Conservation (phyloP, 257 asterid species). For the Buddleja alternifolia region DNA sequence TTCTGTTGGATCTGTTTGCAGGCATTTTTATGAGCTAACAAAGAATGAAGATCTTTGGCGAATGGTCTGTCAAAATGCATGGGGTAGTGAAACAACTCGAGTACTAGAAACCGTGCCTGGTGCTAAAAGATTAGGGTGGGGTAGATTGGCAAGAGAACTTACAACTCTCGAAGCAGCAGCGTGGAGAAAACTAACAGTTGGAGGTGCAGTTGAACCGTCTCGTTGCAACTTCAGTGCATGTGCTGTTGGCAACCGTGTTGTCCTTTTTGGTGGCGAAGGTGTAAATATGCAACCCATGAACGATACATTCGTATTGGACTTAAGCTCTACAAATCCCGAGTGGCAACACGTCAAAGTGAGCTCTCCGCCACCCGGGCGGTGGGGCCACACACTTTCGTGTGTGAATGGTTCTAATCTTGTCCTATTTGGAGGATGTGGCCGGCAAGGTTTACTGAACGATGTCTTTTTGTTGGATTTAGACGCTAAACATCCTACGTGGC, state of each 20-base stretch:
- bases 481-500: constrained; percentile 87
- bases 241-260: constrained; percentile 91
- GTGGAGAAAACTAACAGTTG: constrained; percentile 85
- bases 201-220: constrained; percentile 89
- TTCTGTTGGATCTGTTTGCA: constrained; percentile 83
- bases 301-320: constrained; percentile 85
- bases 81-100: constrained; percentile 86
- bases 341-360: constrained; percentile 85
- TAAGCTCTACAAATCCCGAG: constrained; percentile 76
- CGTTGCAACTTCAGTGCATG: constrained; percentile 98
- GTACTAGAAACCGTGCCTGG: constrained; percentile 78
- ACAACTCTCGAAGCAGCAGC: constrained; percentile 94
- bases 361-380: constrained; percentile 93
- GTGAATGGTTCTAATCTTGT: constrained; percentile 88
- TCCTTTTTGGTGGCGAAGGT: constrained; percentile 96
- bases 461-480: constrained; percentile 91
- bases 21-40: constrained; percentile 67
- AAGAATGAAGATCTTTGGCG: constrained; percentile 86
- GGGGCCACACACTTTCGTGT: constrained; percentile 98
- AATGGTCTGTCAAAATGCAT: constrained; percentile 90
- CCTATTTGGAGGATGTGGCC: constrained; percentile 93
- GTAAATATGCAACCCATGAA: constrained; percentile 98
- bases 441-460: constrained; percentile 89
- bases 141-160: constrained; percentile 85
- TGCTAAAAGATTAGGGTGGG: constrained; percentile 85